Conservation (phyloP, 192 early-diverging fungal genomes). For the Backusella australiensis region DNA sequence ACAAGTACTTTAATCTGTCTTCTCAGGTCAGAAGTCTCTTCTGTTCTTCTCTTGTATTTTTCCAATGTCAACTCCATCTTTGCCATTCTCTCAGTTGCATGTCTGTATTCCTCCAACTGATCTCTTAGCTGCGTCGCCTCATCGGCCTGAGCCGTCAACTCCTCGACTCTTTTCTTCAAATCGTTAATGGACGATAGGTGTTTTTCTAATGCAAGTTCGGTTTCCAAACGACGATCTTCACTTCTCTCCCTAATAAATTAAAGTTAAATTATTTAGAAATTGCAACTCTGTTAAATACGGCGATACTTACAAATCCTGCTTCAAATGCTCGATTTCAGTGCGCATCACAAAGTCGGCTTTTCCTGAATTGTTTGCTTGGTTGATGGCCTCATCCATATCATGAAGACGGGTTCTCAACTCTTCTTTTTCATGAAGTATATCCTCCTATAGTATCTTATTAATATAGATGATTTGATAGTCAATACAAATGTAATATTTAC, state of each 20-base stretch:
- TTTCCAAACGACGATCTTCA: constrained; percentile 70
- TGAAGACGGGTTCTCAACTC: constrained; percentile 71
- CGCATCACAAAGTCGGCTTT: constrained; percentile 83
- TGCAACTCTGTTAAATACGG: background rate
- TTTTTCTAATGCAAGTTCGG: constrained; percentile 59
- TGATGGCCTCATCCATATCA: constrained; percentile 77
- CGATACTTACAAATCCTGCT: constrained; percentile 69
- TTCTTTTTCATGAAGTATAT: constrained; percentile 65
- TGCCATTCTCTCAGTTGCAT: constrained; percentile 84
- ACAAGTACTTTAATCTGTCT: constrained; percentile 67
- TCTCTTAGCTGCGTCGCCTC: constrained; percentile 78
- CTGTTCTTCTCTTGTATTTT: constrained; percentile 94
- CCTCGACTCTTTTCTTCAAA: constrained; percentile 46
- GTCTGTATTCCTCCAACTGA: constrained; percentile 88
- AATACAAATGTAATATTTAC: constrained; percentile 14
- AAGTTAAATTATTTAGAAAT: background rate
- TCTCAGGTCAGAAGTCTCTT: constrained; percentile 80
- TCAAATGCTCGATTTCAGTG: constrained; percentile 85
- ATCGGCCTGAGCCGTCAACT: constrained; percentile 65
- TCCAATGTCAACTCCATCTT: constrained; percentile 94
- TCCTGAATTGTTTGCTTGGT: constrained; percentile 69
- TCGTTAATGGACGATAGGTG: constrained; percentile 63
- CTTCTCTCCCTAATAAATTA: constrained; percentile 60
- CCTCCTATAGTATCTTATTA: constrained; percentile 50
- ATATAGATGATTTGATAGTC: too few species aligned